These are phyloP conservation scores for Leonotis leonurus DNA, from an alignment of 257 asterid species.

Conservation along the genomic window DNA sequence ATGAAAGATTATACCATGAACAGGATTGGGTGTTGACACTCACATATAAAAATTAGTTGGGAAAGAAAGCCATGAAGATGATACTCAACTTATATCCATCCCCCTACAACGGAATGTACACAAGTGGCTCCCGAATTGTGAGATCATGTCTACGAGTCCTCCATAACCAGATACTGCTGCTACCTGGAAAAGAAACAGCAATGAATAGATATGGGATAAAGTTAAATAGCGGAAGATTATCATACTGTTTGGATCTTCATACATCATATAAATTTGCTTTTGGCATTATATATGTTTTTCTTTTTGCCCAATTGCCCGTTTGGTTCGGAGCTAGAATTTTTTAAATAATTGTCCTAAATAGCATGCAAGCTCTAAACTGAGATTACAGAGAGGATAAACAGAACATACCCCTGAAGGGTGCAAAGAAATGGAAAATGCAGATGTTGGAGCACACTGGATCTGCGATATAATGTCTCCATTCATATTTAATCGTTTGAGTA, in stretches of 20 bases:
- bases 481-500: constrained; percentile 66
- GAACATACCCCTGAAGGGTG: constrained; percentile 84
- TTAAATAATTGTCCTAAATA: background rate
- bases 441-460: constrained; percentile 83
- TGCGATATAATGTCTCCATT: constrained; percentile 68
- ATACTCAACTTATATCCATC: constrained; percentile 23
- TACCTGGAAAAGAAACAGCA: constrained; percentile 40
- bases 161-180: constrained; percentile 86
- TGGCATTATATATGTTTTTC: too few species aligned
- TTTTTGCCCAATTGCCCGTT: background rate
- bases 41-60: background rate
- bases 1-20: too few species aligned
- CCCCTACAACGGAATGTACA: constrained; percentile 76
- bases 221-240: too few species aligned
- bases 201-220: too few species aligned
- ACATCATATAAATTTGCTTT: background rate
- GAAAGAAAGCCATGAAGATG: background rate
- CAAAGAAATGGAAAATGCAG: constrained; percentile 62
- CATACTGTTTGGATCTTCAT: background rate
- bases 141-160: constrained; percentile 78
- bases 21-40: background rate
- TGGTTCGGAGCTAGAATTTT: background rate
- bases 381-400: constrained; percentile 6
- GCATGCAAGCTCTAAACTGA: background rate
- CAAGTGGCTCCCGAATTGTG: constrained; percentile 87